phyloP scores from a whole-genome alignment of 75 land plant genomes.

The Cupressus sempervirens region DNA sequence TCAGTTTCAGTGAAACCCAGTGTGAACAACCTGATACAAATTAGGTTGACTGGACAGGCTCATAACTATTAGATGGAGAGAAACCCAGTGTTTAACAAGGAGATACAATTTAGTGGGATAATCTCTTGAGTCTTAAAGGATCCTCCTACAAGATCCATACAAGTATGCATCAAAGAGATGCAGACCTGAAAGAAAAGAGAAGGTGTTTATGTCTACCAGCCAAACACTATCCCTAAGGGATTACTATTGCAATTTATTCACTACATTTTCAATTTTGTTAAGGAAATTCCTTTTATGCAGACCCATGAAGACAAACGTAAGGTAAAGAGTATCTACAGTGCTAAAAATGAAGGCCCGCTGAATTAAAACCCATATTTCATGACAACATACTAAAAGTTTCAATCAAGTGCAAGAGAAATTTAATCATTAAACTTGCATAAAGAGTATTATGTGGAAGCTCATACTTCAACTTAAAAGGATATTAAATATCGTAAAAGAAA shows the following conservation, averaged over 20 bases:
- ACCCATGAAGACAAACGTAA: not conserved
- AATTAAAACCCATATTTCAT: not conserved
- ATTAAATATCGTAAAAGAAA: not conserved
- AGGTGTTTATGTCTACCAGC: not conserved
- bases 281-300: not conserved
- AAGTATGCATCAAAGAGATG: not conserved
- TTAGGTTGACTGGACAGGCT: not conserved
- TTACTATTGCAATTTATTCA: not conserved
- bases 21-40: not conserved
- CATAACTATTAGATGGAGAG: not conserved
- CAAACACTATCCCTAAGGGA: not conserved
- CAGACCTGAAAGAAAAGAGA: not conserved
- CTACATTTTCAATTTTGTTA: not conserved
- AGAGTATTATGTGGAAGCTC: not conserved
- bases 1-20: not conserved
- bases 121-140: not conserved
- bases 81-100: not conserved
- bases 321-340: not conserved
- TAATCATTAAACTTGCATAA: not conserved
- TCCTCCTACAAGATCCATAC: not conserved
- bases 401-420: too few relatives aligned
- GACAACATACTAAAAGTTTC: not conserved
- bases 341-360: not conserved
- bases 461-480: not conserved
- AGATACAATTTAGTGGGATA: not conserved